These are phyloP conservation scores for Leccinum ochraceum DNA, from an alignment of 768 basidiomycete species.

Conservation along the genomic window DNA sequence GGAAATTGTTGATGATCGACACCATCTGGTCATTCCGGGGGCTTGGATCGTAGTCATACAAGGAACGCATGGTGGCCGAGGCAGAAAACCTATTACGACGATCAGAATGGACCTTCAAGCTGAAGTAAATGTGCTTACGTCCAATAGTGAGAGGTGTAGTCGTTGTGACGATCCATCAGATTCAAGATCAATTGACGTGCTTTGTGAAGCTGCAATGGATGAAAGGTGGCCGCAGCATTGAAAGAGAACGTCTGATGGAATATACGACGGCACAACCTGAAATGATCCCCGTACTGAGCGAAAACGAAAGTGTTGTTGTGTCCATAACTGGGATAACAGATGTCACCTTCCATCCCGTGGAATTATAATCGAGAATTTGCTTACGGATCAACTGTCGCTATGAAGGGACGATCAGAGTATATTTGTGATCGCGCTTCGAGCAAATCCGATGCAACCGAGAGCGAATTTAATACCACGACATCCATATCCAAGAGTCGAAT, in stretches of 20 bases:
- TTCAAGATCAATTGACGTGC: slow-evolving; percentile 8
- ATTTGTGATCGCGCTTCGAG: slow-evolving; percentile 47
- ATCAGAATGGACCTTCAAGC: background rate
- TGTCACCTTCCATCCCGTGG: background rate
- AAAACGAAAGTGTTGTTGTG: slow-evolving; percentile 13
- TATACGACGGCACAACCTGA: slow-evolving; percentile 17
- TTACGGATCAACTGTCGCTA: slow-evolving; percentile 21
- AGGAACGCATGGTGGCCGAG: slow-evolving; percentile 27
- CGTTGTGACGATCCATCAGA: slow-evolving; percentile 5
- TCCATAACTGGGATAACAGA: slow-evolving; percentile 15
- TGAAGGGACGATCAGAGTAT: slow-evolving; percentile 52
- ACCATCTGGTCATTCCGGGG: slow-evolving; percentile 19
- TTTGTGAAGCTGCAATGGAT: slow-evolving; percentile 9
- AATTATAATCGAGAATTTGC: background rate
- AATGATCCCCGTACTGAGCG: slow-evolving; percentile 13
- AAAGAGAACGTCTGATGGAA: slow-evolving; percentile 17
- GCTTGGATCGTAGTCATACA: slow-evolving; percentile 24
- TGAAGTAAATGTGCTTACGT: slow-evolving; percentile 8
- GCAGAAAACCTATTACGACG: slow-evolving; percentile 30
- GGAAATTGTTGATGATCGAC: slow-evolving; percentile 11
- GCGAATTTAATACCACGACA: slow-evolving; percentile 47
- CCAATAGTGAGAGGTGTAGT: slow-evolving; percentile 10
- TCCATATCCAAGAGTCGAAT: slow-evolving; percentile 43
- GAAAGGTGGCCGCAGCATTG: slow-evolving; percentile 5
- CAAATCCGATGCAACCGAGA: slow-evolving; percentile 43